Conservation (phyloP, 1,284 basidiomycete species). For the Ganoderma sinense region DNA sequence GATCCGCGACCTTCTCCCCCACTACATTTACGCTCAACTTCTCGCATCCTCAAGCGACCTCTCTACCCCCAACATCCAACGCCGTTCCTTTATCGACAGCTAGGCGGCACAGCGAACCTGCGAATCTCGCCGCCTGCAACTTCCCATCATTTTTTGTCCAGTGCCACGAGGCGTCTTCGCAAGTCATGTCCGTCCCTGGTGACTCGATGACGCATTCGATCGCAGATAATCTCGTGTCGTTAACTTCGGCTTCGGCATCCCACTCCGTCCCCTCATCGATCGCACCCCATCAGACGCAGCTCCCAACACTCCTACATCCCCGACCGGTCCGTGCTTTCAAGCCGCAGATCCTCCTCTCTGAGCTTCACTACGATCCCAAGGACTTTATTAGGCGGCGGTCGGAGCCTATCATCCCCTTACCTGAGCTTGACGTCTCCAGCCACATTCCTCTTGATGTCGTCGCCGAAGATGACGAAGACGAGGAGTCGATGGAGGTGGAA, state of each 20-base stretch:
- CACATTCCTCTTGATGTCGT: slow-evolving; percentile 18
- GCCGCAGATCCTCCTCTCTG: slow-evolving; percentile 29
- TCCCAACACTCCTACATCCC: slow-evolving; percentile 26
- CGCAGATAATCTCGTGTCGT: slow-evolving; percentile 25
- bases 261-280: slow-evolving; percentile 29
- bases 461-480: slow-evolving; percentile 19
- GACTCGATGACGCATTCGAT: slow-evolving; percentile 27
- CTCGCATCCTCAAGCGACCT: slow-evolving; percentile 4
- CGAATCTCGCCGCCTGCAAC: slow-evolving; percentile 26
- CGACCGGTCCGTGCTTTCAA: slow-evolving; percentile 31
- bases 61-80: slow-evolving; percentile 4
- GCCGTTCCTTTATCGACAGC: slow-evolving; percentile 10
- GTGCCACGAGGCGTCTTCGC: slow-evolving; percentile 15
- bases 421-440: slow-evolving; percentile 27
- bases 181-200: slow-evolving; percentile 15
- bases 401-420: slow-evolving; percentile 27
- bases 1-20: slow-evolving; percentile 29
- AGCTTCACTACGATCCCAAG: slow-evolving; percentile 28
- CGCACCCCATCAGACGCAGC: slow-evolving; percentile 30
- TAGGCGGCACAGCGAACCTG: slow-evolving; percentile 30
- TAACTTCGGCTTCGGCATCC: slow-evolving; percentile 16
- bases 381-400: slow-evolving; percentile 29
- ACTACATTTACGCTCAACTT: slow-evolving; percentile 19
- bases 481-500: slow-evolving; percentile 22
- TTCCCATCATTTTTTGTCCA: slow-evolving; percentile 22